phyloP scores from a whole-genome alignment of 1,284 basidiomycete species.

The Meripilus lineatus region DNA sequence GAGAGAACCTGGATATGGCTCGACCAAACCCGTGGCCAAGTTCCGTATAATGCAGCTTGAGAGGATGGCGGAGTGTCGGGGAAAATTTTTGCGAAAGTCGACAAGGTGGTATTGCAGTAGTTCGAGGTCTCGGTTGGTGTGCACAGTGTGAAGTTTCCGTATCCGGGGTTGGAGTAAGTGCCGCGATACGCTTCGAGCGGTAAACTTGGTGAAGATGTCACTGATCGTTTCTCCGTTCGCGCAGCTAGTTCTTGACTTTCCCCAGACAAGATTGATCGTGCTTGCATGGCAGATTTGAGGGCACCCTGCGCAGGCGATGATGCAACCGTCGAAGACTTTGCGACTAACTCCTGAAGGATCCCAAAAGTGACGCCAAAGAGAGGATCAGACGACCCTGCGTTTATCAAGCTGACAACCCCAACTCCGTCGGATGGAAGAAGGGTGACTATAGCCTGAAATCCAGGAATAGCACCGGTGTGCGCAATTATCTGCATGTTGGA shows the following conservation, averaged over 20 bases:
- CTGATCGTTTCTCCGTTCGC: background rate
- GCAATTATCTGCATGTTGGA: slow-evolving; percentile 16
- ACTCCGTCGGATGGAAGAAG: slow-evolving; percentile 29
- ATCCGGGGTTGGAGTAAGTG: slow-evolving; percentile 9
- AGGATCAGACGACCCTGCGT: slow-evolving; percentile 29
- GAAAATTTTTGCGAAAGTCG: slow-evolving; percentile 13
- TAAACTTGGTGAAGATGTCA: slow-evolving; percentile 3
- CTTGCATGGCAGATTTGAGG: too few species aligned
- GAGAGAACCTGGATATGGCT: slow-evolving; percentile 21
- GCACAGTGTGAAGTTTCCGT: slow-evolving; percentile 10
- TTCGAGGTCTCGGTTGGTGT: slow-evolving; percentile 10
- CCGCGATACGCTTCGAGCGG: slow-evolving; percentile 7
- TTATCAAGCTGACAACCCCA: slow-evolving; percentile 38
- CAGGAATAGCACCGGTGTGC: slow-evolving; percentile 27
- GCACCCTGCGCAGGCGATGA: too few species aligned
- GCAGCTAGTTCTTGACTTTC: background rate
- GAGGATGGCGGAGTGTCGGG: slow-evolving; percentile 7
- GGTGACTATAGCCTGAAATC: slow-evolving; percentile 34
- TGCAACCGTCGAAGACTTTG: too few species aligned
- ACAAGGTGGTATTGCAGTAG: slow-evolving; percentile 15
- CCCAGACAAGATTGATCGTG: too few species aligned
- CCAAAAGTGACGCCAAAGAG: too few species aligned
- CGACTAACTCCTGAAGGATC: too few species aligned
- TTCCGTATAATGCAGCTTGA: slow-evolving; percentile 13
- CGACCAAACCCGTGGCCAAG: slow-evolving; percentile 19